Evolutionary conservation across 495 filamentous ascomycete species (phyloP).

Genomic region (Hypoxylon fragiforme): DNA sequence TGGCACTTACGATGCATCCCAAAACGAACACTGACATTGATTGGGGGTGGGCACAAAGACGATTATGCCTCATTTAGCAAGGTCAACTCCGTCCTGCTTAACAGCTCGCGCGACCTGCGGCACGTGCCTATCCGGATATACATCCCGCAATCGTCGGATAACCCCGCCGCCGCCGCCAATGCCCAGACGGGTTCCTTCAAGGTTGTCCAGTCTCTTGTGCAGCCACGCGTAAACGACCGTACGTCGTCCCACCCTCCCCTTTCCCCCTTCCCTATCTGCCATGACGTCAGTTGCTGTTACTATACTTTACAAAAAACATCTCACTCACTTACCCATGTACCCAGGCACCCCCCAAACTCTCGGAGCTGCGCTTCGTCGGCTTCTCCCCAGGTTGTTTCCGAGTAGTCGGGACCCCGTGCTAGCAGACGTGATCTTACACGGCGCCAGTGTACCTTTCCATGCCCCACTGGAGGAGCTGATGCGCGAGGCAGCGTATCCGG

Average conservation of each 20-base stretch:
- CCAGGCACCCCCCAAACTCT: conserved; percentile 67
- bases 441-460: conserved; percentile 77
- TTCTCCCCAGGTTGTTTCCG: conserved; percentile 85
- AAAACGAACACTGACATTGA: too few relatives aligned
- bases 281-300: too few relatives aligned
- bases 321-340: background rate
- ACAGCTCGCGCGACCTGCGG: conserved; percentile 71
- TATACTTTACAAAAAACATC: too few relatives aligned
- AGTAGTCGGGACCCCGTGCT: conserved; percentile 83
- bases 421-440: conserved; percentile 89
- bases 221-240: conserved; percentile 50
- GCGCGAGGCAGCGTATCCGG: conserved; percentile 78
- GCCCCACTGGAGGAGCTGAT: conserved; percentile 86
- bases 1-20: background rate
- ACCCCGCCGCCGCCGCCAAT: conserved; percentile 40
- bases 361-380: conserved; percentile 72
- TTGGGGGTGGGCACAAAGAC: too few relatives aligned
- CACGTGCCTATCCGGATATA: conserved; percentile 88
- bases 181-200: conserved; percentile 56
- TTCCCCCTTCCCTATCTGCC: conserved; percentile 15
- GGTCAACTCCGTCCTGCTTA: conserved; percentile 77
- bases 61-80: conserved; percentile 71
- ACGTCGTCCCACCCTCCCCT: conserved; percentile 28
- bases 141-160: conserved; percentile 68
- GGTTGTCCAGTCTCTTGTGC: conserved; percentile 69